A percentile compares a stretch with the other conserved stretches of the same genome.
Conservation (phyloP, 1,139 yeast species). For the Protomyces lactucae-debilis region DNA sequence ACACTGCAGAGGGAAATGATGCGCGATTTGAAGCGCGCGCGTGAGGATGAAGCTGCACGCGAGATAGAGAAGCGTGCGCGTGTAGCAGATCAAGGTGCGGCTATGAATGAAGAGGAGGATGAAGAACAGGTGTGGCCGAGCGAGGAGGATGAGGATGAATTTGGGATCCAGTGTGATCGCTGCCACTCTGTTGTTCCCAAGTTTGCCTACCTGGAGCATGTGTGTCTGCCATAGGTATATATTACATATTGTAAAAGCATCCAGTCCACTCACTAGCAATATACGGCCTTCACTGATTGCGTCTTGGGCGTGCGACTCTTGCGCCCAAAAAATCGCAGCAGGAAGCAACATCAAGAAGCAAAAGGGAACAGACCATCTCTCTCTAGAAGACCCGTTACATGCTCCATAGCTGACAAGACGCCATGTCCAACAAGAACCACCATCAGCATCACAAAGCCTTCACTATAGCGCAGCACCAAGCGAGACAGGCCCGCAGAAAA, state of each 20-base stretch:
- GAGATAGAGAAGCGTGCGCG: not conserved
- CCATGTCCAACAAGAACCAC: not conserved
- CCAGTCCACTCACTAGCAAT: not conserved
- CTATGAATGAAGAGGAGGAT: not conserved
- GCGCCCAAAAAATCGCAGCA: not conserved
- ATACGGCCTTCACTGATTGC: too few species aligned
- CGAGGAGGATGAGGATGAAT: constrained; percentile 7
- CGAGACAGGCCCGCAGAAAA: not conserved
- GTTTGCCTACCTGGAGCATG: constrained; percentile 14
- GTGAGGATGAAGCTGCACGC: not conserved
- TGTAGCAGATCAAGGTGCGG: not conserved
- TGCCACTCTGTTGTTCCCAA: constrained; percentile 19
- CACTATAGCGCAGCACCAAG: not conserved
- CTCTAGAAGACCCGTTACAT: not conserved
- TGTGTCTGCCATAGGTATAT: constrained; percentile 1
- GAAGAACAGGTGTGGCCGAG: not conserved
- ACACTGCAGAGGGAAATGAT: not conserved
- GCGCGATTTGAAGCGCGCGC: not conserved
- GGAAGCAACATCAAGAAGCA: not conserved
- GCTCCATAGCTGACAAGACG: not conserved
- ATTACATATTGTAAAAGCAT: not conserved
- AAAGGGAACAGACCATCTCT: not conserved
- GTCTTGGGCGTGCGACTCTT: not conserved
- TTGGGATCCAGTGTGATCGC: constrained; percentile 4
- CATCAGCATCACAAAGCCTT: not conserved